Evolutionary conservation across 2,329 filamentous ascomycete species (phyloP), one percentile per base, ranked within the genome.

Genomic region (Colletotrichum somersetense): DNA sequence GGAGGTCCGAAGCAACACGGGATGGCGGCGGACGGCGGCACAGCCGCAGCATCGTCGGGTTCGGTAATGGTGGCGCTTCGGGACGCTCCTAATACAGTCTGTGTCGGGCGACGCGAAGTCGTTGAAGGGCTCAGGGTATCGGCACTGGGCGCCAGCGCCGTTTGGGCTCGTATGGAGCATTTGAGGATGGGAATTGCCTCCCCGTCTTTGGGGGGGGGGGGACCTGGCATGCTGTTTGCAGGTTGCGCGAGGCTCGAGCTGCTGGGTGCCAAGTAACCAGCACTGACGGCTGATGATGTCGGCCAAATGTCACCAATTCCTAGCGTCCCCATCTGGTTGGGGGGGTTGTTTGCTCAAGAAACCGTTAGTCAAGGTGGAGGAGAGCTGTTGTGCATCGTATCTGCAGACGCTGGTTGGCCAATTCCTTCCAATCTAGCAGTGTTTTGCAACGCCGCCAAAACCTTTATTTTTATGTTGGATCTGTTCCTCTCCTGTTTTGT

Each of bases 331-430:
- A 26, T 35, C 59, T 62, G 42, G 8, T 46, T n/a, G n/a, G 42
- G 42, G 59, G 16, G 38, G n/a, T 55, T 46, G 35, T 33, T 40
- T 12, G 23, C 8, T 55, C 50, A 40, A 44, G 35, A 71, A 71
- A 56, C 26, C 30, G 61, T 70, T 67, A 71, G 70, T 73, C 73
- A 71, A 70, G 58, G 35, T 53, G n/a, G 62, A 66, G 35, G 35
- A 62, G 62, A 63, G 70, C 66, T 38, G 66, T 64, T 71, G 63
- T 64, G 16, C 42, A 46, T n/a, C 8, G 67, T 80, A 80, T 80
- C 78, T 74, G 74, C 61, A 69, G 59, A 50, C 64, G 73, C 62
- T 79, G 77, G 80, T 80, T 80, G 79, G 79, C 40, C 79, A 80
- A 80, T 80, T 75, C 75, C 70, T 55, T 61, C 30, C 30, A 55